A percentile compares a stretch with the other conserved stretches of the same genome.
Evolutionary conservation across 805 yeast genomes (phyloP).

Genomic region (Kazachstania psychrophila): DNA sequence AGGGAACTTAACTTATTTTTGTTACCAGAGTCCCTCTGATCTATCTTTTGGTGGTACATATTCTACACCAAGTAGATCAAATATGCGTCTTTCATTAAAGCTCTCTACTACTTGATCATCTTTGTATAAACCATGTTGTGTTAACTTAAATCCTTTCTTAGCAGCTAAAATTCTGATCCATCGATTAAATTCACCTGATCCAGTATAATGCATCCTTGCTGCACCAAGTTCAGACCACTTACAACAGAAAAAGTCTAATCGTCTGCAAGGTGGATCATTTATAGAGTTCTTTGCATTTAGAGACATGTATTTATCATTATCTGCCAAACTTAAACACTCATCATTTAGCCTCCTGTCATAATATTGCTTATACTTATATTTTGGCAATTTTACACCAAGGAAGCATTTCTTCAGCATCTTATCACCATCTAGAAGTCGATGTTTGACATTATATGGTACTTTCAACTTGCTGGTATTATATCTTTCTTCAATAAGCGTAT

Average conservation of each 20-base stretch:
- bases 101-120: conserved; percentile 18
- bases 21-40: conserved; percentile 8
- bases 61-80: conserved; percentile 17
- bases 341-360: not conserved
- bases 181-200: conserved; percentile 27
- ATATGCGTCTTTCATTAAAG: conserved; percentile 20
- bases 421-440: conserved; percentile 3
- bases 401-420: conserved; percentile 12
- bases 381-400: conserved; percentile 15
- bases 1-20: too few species aligned
- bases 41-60: conserved; percentile 9
- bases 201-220: conserved; percentile 26
- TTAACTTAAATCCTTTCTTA: conserved; percentile 21
- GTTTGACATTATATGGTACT: conserved; percentile 1
- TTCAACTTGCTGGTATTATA: conserved; percentile 7
- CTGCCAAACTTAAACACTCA: conserved; percentile 2
- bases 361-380: not conserved
- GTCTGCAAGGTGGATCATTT: conserved; percentile 17
- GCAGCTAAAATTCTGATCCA: conserved; percentile 22
- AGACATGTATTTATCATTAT: conserved; percentile 20
- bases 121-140: conserved; percentile 27
- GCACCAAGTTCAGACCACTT: conserved; percentile 29
- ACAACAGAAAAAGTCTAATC: conserved; percentile 27
- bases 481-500: conserved; percentile 8
- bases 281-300: conserved; percentile 6